These are phyloP conservation scores for Discostella pseudostelligera DNA, from an alignment of 108 stramenopile species.

Conservation along the genomic window DNA sequence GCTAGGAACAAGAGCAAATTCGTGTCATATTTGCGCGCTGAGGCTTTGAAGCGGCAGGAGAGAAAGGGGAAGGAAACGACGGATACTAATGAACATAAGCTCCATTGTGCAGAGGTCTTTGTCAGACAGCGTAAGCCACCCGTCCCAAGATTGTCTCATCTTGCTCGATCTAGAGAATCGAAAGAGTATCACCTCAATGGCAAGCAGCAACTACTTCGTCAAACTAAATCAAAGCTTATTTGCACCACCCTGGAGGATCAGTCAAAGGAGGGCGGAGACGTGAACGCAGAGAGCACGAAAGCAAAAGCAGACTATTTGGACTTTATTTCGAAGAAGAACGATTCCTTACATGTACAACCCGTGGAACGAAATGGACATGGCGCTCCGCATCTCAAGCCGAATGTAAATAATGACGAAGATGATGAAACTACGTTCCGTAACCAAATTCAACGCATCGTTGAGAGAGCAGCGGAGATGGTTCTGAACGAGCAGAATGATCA, in stretches of 20 bases:
- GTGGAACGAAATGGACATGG: not conserved
- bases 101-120: not conserved
- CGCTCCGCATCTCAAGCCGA: not conserved
- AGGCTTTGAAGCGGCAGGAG: slow-evolving; percentile 16
- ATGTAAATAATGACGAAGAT: slow-evolving; percentile 4
- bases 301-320: slow-evolving; percentile 14
- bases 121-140: slow-evolving; percentile 19
- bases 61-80: slow-evolving; percentile 1
- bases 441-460: slow-evolving; percentile 30
- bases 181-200: slow-evolving; percentile 1
- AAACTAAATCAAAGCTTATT: not conserved
- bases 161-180: slow-evolving; percentile 12
- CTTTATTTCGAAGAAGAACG: slow-evolving; percentile 26
- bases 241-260: slow-evolving; percentile 3
- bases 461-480: slow-evolving; percentile 31
- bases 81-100: not conserved
- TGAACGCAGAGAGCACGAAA: not conserved
- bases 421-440: slow-evolving; percentile 20
- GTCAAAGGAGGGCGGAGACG: slow-evolving; percentile 5
- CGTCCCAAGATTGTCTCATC: slow-evolving; percentile 22
- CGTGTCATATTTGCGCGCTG: slow-evolving; percentile 7
- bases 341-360: not conserved
- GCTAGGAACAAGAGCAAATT: slow-evolving; percentile 23
- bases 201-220: not conserved
- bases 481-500: slow-evolving; percentile 5